These are phyloP conservation scores for Arachis stenosperma DNA, from an alignment of 306 rosid genomes.

Conservation along the genomic window DNA sequence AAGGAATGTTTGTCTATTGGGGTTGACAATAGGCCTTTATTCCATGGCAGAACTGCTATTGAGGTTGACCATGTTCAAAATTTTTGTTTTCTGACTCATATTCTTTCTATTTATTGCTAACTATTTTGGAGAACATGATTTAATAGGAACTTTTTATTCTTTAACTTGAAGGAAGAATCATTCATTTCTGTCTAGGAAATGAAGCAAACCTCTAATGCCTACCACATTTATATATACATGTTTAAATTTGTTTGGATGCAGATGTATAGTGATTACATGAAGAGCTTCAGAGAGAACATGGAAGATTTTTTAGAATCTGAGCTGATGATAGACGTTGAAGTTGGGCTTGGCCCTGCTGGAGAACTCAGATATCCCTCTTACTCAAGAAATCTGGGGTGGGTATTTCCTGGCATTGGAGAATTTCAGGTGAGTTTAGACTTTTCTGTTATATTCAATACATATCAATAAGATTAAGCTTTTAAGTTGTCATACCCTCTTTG, in stretches of 20 bases:
- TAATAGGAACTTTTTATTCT: too few species aligned
- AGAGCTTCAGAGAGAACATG: slow-evolving; percentile 84
- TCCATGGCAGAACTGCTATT: slow-evolving; percentile 76
- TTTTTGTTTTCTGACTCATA: neutral
- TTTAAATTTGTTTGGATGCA: slow-evolving; percentile 36
- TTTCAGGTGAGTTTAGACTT: slow-evolving; percentile 69
- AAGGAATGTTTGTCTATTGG: slow-evolving; percentile 75
- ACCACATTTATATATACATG: neutral
- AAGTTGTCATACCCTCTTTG: neutral
- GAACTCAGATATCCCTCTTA: slow-evolving; percentile 94
- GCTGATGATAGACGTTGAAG: slow-evolving; percentile 80
- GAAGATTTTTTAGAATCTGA: slow-evolving; percentile 67
- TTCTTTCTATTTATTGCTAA: neutral
- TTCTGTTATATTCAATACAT: neutral
- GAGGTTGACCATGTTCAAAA: slow-evolving; percentile 51
- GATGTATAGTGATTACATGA: slow-evolving; percentile 77
- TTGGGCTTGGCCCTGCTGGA: slow-evolving; percentile 94
- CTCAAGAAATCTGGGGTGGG: slow-evolving; percentile 66
- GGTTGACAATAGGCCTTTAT: slow-evolving; percentile 67
- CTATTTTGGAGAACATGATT: too few species aligned
- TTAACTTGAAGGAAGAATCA: neutral
- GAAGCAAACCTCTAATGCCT: neutral
- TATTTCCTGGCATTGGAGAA: slow-evolving; percentile 93
- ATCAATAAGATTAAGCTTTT: neutral
- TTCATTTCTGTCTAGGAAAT: neutral